Percentiles rank a stretch among this genome's conserved stretches.
phyloP scores from a whole-genome alignment of 2,329 filamentous ascomycete species.

The Paecilomyces fulvus region DNA sequence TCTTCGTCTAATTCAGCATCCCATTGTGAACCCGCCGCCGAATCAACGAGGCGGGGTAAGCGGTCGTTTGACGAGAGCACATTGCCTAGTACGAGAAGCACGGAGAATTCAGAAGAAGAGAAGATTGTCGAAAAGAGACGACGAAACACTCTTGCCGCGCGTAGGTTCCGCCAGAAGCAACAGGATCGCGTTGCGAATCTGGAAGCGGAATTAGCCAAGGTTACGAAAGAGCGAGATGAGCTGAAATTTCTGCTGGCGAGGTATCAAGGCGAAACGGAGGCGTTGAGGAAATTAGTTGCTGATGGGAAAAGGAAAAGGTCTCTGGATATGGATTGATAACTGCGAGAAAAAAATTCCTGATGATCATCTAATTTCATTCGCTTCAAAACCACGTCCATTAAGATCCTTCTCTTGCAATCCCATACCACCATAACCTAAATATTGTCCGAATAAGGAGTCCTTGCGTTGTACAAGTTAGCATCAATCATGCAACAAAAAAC shows the following conservation, averaged over 20 bases:
- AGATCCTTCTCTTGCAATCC: too few relatives aligned
- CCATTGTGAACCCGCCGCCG: not conserved
- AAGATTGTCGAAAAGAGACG: constrained; percentile 44
- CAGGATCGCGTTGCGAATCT: constrained; percentile 57
- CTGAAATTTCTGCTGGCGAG: constrained; percentile 54
- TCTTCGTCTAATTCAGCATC: not conserved
- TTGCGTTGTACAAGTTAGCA: not conserved
- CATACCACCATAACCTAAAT: too few relatives aligned
- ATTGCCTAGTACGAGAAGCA: not conserved
- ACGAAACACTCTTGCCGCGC: constrained; percentile 62
- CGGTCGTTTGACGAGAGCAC: not conserved
- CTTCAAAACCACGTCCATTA: too few relatives aligned
- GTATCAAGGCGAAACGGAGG: constrained; percentile 57
- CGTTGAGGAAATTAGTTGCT: constrained; percentile 44
- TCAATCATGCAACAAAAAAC: not conserved
- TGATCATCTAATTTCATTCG: not conserved
- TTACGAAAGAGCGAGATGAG: constrained; percentile 55
- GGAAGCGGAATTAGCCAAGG: constrained; percentile 50
- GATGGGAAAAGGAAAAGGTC: not conserved
- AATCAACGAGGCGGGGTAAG: not conserved
- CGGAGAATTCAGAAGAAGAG: not conserved
- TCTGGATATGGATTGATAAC: not conserved
- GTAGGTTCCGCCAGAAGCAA: constrained; percentile 62
- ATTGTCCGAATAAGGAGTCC: too few relatives aligned
- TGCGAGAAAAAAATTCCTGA: not conserved